Evolutionary conservation across 2,329 filamentous ascomycete species (phyloP).

Genomic region (Dothideomycetes sp.): DNA sequence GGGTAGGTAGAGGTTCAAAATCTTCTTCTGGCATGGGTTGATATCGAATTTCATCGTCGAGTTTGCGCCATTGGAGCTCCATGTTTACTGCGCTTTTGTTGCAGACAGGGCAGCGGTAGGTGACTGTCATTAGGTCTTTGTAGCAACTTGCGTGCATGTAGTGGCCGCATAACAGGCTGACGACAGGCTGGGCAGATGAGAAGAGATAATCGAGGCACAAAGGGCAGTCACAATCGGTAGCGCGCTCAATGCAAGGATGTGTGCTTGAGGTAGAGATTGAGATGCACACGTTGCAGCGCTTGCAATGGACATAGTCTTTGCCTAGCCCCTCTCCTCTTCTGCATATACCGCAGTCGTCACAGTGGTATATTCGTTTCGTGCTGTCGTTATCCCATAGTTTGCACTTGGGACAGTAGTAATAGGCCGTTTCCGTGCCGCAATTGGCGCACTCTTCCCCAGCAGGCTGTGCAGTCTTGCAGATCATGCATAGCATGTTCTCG

Average conservation of each 20-base stretch:
- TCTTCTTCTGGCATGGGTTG: slow-evolving; percentile 73
- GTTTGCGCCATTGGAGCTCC: slow-evolving; percentile 85
- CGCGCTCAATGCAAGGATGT: slow-evolving; percentile 89
- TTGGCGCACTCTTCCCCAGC: slow-evolving; percentile 66
- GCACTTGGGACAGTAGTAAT: slow-evolving; percentile 89
- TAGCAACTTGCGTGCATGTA: slow-evolving; percentile 90
- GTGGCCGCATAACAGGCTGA: slow-evolving; percentile 92
- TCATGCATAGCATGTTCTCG: slow-evolving; percentile 95
- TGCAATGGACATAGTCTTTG: slow-evolving; percentile 97
- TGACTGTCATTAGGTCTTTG: slow-evolving; percentile 73
- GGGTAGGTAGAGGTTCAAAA: slow-evolving; percentile 9
- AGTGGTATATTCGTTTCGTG: slow-evolving; percentile 90
- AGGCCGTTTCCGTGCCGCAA: slow-evolving; percentile 68
- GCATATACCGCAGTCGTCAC: slow-evolving; percentile 90
- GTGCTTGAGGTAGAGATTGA: slow-evolving; percentile 73
- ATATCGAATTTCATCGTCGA: slow-evolving; percentile 74
- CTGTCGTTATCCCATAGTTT: slow-evolving; percentile 95
- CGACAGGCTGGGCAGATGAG: slow-evolving; percentile 74
- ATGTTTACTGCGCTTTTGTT: slow-evolving; percentile 96
- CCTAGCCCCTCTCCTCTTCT: slow-evolving; percentile 80
- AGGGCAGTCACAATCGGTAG: slow-evolving; percentile 90
- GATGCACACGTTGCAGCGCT: slow-evolving; percentile 92
- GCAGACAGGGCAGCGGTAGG: slow-evolving; percentile 94
- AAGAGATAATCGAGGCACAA: slow-evolving; percentile 97
- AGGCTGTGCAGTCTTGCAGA: slow-evolving; percentile 74